A percentile compares a stretch with the other conserved stretches of the same genome.
Evolutionary conservation across 805 yeast species (phyloP).

Genomic region (Isabelozyma gotoi): DNA sequence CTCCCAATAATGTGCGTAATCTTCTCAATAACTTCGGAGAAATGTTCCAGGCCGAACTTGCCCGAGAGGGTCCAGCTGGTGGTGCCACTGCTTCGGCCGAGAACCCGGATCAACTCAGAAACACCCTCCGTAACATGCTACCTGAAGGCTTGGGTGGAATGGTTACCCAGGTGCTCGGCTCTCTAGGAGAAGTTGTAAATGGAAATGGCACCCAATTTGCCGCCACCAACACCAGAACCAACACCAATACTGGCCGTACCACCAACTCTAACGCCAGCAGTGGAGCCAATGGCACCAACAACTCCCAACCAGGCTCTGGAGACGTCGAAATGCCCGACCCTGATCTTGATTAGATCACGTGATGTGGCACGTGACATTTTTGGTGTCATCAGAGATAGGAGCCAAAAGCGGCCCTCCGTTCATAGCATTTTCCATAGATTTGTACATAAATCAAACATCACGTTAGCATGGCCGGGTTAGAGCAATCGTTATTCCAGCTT

Average conservation of each 20-base stretch:
- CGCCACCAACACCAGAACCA: background rate
- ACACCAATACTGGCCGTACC: background rate
- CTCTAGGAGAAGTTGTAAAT: background rate
- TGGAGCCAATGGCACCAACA: background rate
- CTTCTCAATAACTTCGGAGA: conserved; percentile 22
- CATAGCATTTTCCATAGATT: too few relatives aligned
- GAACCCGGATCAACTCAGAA: background rate
- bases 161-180: background rate
- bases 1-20: conserved; percentile 9
- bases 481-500: conserved; percentile 60
- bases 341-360: conserved; percentile 9
- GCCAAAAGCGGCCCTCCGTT: background rate
- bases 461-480: conserved; percentile 36
- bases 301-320: background rate
- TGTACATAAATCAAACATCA: background rate
- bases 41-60: conserved; percentile 6
- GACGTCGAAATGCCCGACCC: conserved; percentile 13
- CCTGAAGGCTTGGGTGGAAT: background rate
- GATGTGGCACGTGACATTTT: background rate
- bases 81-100: conserved; percentile 1
- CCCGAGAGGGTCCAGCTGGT: background rate
- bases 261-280: background rate
- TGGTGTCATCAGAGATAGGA: background rate
- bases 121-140: background rate
- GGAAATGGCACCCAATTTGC: background rate